Evolutionary conservation across 768 basidiomycete genomes (phyloP), one percentile per base, ranked within the genome.

Genomic region (Pulveroboletus sp.): DNA sequence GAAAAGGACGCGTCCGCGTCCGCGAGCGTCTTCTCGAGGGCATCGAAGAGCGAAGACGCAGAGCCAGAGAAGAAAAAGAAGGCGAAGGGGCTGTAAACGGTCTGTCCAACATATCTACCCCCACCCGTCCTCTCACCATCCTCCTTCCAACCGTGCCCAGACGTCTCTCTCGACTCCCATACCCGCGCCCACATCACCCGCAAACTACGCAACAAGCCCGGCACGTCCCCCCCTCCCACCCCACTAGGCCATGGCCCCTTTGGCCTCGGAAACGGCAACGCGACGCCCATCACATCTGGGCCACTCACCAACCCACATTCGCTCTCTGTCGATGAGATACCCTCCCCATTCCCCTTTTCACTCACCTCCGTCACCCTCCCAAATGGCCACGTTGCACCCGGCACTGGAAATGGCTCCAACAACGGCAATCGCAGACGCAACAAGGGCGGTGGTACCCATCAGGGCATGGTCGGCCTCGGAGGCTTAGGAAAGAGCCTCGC

Each of bases 11-110:
- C 40, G 87, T 87, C 38, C 73, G 83, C 27, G 83, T 92, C 15
- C 73, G 86, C 8, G 88, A 91, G 59, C 75, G 89, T 14, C 72
- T 93, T 28, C 66, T 91, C 14, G 90, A 92, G 59, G 88, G 90
- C 27, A 86, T 93, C 56, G 89, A 91, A 65, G 90, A 93, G 61
- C 76, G 89, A 28, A 69, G 89, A 48, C 74, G 82, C 57, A 71
- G 86, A 51, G 90, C 90, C 27, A 73, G 90, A 46, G 90, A 93
- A 54, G 90, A 93, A 71, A 92, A 91, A 63, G 90, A 92, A 52
- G 87, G 89, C 53, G 90, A 93, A 58, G 89, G 86, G n/a, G 83
- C 81, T 14, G 75, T 80, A 37, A 83, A 82, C 46, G 85, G 81
- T 83, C 42, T 49, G 78, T 71, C 46, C 24, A 42, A 44, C 32